Evolutionary conservation across 1,284 basidiomycete genomes (phyloP).

Genomic region (Prillingera fragicola): DNA sequence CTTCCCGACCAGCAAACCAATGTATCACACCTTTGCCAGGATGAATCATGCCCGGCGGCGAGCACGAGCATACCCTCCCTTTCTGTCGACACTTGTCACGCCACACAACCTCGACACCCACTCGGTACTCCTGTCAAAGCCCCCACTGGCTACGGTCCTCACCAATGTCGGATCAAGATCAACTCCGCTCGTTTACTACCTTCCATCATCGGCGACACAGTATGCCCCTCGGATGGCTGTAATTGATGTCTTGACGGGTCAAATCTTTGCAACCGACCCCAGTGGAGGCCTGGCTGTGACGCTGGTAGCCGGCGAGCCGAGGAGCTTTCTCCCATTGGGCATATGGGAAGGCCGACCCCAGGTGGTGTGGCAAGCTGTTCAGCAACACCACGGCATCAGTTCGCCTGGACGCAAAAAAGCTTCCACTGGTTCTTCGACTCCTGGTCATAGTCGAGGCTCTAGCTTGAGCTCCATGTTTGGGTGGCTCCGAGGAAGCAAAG

Average conservation of each 20-base stretch:
- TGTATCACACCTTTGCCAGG: constrained; percentile 54
- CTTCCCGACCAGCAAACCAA: constrained; percentile 48
- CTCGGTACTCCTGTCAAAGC: constrained; percentile 59
- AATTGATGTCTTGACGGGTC: constrained; percentile 61
- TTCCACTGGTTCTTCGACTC: not conserved
- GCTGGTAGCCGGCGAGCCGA: constrained; percentile 34
- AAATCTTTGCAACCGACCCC: constrained; percentile 49
- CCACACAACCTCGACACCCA: constrained; percentile 46
- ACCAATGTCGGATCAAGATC: constrained; percentile 58
- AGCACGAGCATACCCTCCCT: constrained; percentile 53
- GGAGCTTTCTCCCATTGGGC: constrained; percentile 38
- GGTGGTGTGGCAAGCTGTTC: constrained; percentile 10
- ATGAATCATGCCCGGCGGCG: constrained; percentile 61
- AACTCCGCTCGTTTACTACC: constrained; percentile 35
- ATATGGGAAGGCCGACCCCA: constrained; percentile 12
- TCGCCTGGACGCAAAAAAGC: not conserved
- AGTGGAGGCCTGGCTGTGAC: constrained; percentile 48
- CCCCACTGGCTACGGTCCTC: constrained; percentile 61
- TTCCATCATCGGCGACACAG: constrained; percentile 35
- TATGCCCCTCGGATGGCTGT: constrained; percentile 54
- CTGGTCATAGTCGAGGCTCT: constrained; percentile 9
- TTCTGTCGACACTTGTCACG: constrained; percentile 56
- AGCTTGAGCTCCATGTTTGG: constrained; percentile 14
- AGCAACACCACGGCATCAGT: not conserved
- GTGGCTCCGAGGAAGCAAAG: constrained; percentile 14